These are phyloP conservation scores for Ramaria sp. DNA, from an alignment of 768 basidiomycete species.

Conservation along the genomic window DNA sequence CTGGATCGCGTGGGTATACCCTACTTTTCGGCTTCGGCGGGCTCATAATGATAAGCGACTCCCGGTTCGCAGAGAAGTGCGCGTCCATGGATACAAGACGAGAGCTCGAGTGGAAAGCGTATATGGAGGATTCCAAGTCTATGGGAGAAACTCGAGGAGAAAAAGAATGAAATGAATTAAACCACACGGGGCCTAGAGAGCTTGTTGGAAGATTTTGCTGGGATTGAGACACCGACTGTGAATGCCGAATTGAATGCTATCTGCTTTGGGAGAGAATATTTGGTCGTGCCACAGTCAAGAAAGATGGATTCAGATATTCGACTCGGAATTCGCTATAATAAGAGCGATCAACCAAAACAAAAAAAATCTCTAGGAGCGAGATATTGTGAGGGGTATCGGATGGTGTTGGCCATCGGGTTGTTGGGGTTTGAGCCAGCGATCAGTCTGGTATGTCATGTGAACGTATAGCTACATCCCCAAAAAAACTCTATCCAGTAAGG, in stretches of 20 bases:
- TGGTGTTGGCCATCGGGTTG: not conserved
- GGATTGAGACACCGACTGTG: constrained; percentile 24
- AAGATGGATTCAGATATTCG: constrained; percentile 32
- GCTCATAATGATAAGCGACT: constrained; percentile 22
- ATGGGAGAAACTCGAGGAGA: constrained; percentile 20
- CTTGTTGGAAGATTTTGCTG: constrained; percentile 16
- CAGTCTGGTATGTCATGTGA: not conserved
- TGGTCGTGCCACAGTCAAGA: constrained; percentile 27
- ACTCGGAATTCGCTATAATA: constrained; percentile 26
- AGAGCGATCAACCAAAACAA: not conserved
- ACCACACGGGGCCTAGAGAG: no score
- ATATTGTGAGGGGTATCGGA: not conserved
- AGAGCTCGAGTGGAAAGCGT: no score
- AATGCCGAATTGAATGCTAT: constrained; percentile 26
- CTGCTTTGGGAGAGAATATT: constrained; percentile 24
- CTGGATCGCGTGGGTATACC: constrained; percentile 24
- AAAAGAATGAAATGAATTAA: not conserved
- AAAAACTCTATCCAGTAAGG: no score
- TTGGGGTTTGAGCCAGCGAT: constrained; percentile 5
- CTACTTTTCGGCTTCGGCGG: constrained; percentile 27
- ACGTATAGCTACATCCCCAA: not conserved
- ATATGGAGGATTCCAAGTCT: constrained; percentile 26
- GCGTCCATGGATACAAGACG: constrained; percentile 25
- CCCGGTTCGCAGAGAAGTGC: constrained; percentile 18
- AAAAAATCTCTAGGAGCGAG: not conserved